Evolutionary conservation across 2,329 filamentous ascomycete species (phyloP), one percentile per base, ranked within the genome.

Genomic region (Zymoseptoria brevis): DNA sequence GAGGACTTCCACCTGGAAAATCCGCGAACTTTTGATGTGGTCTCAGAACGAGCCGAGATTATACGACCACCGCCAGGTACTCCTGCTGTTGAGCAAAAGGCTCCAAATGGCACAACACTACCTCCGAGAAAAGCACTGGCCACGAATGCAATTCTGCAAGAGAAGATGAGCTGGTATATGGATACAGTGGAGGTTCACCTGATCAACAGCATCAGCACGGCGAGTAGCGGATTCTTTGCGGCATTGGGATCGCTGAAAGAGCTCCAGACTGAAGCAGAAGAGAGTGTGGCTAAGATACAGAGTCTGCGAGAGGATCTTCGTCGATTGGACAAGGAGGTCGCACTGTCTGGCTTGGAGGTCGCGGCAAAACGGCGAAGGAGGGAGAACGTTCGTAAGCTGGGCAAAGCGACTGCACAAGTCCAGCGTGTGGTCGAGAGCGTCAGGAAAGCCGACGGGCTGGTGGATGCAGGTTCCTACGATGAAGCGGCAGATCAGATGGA

Each of bases 101-200:
- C 77, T 55, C 76, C 81, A 0, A 75, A 81, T 21, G 81, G 81
- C 9, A 86, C 88, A 7, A 72, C 77, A 50, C 73, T 75, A 19
- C 75, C 76, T 11, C 80, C 79, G 8, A 84, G 93, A 61, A 97
- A 96, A 72, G 89, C 90, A 1, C 79, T 99, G 26, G 93, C 93
- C 7, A 96, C 92, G 0, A 99, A 99, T 75, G 94, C 94, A 0
- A 99, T 99, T 60, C 75, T 99, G 41, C 94, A 99, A 72, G 94
- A 99, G 75, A 99, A 99, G 75, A 79, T 99, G 11, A 97, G 94
- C 0, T 99, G 94, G 94, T 99, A 99, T 73, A 96, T 99, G 91
- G 94, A 99, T 72, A 99, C 94, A 0, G 91, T 99, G 21, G 94
- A 99, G 72, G 90, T 99, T 57, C 94, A 99, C 72, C 79, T 99